These are phyloP conservation scores for Colletotrichum incanum DNA, from an alignment of 2,329 filamentous ascomycete genomes.

Conservation along the genomic window DNA sequence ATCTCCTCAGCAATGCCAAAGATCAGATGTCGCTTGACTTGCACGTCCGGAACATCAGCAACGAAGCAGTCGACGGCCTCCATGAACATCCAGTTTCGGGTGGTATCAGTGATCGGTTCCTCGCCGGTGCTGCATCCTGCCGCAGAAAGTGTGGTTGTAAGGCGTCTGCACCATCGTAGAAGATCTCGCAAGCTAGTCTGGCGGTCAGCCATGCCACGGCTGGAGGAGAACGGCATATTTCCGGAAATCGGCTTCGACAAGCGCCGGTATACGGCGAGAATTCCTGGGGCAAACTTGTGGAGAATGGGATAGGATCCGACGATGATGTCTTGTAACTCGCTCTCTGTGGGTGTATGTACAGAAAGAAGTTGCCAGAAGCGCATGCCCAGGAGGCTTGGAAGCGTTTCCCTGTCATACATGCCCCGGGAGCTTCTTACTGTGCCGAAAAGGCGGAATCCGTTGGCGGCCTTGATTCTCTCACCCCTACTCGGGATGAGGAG, in stretches of 20 bases:
- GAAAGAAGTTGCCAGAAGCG: slow-evolving; percentile 89
- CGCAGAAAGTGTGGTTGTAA: slow-evolving; percentile 76
- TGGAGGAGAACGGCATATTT: slow-evolving; percentile 52
- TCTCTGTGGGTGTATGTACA: slow-evolving; percentile 75
- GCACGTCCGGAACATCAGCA: slow-evolving; percentile 80
- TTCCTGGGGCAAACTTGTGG: slow-evolving; percentile 71
- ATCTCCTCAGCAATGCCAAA: slow-evolving; percentile 87
- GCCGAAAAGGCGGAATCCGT: slow-evolving; percentile 91
- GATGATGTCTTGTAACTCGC: slow-evolving; percentile 84
- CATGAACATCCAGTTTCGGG: slow-evolving; percentile 88
- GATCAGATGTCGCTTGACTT: slow-evolving; percentile 73
- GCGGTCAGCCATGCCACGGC: slow-evolving; percentile 63
- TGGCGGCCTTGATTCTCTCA: slow-evolving; percentile 85
- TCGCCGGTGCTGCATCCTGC: slow-evolving; percentile 74
- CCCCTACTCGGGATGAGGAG: slow-evolving; percentile 91
- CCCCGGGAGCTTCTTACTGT: slow-evolving; percentile 87
- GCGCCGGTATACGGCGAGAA: slow-evolving; percentile 72
- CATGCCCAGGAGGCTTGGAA: slow-evolving; percentile 84
- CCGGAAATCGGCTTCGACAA: slow-evolving; percentile 60
- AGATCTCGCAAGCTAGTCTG: slow-evolving; percentile 83
- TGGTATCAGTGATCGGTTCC: slow-evolving; percentile 81
- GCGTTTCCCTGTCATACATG: slow-evolving; percentile 75
- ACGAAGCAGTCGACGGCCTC: slow-evolving; percentile 95
- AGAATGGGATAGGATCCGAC: slow-evolving; percentile 79
- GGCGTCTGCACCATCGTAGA: slow-evolving; percentile 89